A percentile compares a stretch with the other conserved stretches of the same genome.
These are phyloP conservation scores for Borovskyia barvae DNA, from an alignment of 208 protist genomes.

Conservation along the genomic window DNA sequence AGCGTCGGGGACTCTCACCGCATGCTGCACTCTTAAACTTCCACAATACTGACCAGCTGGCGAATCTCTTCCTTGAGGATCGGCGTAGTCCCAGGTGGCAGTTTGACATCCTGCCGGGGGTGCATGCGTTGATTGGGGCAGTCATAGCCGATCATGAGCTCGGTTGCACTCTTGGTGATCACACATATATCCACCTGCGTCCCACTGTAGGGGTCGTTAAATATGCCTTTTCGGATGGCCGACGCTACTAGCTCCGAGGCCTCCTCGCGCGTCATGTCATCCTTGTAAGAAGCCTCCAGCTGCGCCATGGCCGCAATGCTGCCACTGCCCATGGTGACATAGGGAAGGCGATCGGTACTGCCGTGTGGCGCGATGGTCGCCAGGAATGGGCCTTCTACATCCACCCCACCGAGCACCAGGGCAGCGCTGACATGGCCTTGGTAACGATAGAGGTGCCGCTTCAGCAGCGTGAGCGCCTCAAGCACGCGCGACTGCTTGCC, in stretches of 20 bases:
- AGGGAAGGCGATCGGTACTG: conserved; percentile 97
- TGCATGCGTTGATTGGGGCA: conserved; percentile 83
- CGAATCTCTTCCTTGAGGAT: conserved; percentile 77
- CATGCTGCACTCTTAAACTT: conserved; percentile 33
- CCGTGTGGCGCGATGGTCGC: conserved; percentile 98
- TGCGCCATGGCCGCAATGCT: conserved; percentile 99
- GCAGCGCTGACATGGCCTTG: conserved; percentile 98
- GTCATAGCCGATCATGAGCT: conserved; percentile 83
- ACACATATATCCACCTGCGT: conserved; percentile 99
- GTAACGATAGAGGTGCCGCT: conserved; percentile 98
- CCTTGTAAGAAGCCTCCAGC: conserved; percentile 97
- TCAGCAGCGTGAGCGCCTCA: conserved; percentile 97
- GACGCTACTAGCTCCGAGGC: conserved; percentile 96
- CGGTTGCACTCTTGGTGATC: conserved; percentile 91
- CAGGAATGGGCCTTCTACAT: conserved; percentile 96
- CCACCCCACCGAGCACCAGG: conserved; percentile 99
- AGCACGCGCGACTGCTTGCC: conserved; percentile 95
- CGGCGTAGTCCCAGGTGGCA: conserved; percentile 82
- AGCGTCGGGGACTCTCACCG: background rate
- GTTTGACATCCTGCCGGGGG: conserved; percentile 66
- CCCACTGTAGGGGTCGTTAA: conserved; percentile 99
- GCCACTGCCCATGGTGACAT: conserved; percentile 99
- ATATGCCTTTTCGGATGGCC: conserved; percentile 99
- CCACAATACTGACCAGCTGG: conserved; percentile 71
- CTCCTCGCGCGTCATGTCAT: conserved; percentile 94